phyloP scores from a whole-genome alignment of 345 rosid species.

The Moricandia arvensis region DNA sequence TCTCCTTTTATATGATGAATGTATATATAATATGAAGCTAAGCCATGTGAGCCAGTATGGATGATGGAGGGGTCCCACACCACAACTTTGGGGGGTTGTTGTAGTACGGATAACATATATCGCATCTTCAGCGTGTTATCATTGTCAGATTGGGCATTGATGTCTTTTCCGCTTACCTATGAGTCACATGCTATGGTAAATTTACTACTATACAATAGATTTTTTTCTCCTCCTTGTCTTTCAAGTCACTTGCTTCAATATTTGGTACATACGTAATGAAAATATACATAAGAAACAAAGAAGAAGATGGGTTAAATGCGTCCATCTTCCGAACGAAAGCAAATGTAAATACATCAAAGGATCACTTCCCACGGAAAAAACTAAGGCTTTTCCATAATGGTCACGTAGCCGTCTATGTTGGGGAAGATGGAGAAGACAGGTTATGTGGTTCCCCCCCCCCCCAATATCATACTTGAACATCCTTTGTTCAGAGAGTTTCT shows the following conservation, averaged over 20 bases:
- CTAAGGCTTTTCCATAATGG: slow-evolving; percentile 40
- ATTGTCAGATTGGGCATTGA: slow-evolving; percentile 3
- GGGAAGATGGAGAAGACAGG: slow-evolving; percentile 48
- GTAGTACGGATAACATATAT: slow-evolving; percentile 7
- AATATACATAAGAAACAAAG: background rate
- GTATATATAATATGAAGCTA: slow-evolving; percentile 23
- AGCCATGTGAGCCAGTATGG: slow-evolving; percentile 37
- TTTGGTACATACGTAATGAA: background rate
- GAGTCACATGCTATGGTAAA: slow-evolving; percentile 4
- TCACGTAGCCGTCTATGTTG: slow-evolving; percentile 40
- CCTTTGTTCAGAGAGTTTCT: slow-evolving; percentile 61
- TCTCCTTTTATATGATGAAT: background rate
- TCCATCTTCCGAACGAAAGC: slow-evolving; percentile 41
- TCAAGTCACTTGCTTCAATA: slow-evolving; percentile 25
- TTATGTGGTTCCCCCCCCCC: slow-evolving; percentile 73
- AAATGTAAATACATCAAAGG: slow-evolving; percentile 40
- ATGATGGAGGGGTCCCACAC: slow-evolving; percentile 30
- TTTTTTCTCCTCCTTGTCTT: slow-evolving; percentile 20
- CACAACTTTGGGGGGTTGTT: slow-evolving; percentile 30
- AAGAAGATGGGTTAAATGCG: slow-evolving; percentile 38
- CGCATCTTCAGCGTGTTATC: slow-evolving; percentile 2
- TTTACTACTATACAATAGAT: slow-evolving; percentile 29
- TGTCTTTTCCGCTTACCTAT: slow-evolving; percentile 19
- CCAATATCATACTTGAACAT: slow-evolving; percentile 66
- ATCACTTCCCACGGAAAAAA: slow-evolving; percentile 8